These are phyloP conservation scores for Psophocarpus tetragonolobus DNA, from an alignment of 306 rosid species.

Conservation along the genomic window DNA sequence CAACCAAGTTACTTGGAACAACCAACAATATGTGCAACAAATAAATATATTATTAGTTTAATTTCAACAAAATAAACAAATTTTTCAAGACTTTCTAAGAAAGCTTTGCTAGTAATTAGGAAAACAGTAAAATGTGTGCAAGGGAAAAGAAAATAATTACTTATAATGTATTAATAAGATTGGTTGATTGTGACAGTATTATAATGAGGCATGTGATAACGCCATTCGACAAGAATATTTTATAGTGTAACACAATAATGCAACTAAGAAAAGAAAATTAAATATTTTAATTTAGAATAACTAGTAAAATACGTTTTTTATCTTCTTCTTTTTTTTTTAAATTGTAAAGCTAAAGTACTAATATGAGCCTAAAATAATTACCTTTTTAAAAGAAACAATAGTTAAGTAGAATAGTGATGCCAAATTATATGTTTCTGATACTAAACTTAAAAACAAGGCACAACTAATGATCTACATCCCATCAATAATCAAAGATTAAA, in stretches of 20 bases:
- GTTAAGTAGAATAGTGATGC: conserved; percentile 21
- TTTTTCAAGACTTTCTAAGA: not conserved
- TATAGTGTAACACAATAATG: conserved; percentile 5
- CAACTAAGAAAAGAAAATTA: conserved; percentile 1
- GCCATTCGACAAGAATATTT: not conserved
- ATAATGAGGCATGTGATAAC: not conserved
- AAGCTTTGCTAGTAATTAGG: not conserved
- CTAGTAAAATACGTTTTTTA: not conserved
- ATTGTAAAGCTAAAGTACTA: not conserved
- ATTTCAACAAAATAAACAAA: not conserved
- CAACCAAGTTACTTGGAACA: no score
- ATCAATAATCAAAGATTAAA: conserved; percentile 15
- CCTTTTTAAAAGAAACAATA: conserved; percentile 5
- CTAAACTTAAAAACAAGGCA: conserved; percentile 18
- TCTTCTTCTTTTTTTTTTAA: no score
- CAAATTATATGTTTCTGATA: conserved; percentile 31
- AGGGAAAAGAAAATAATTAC: not conserved
- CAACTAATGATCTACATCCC: not conserved
- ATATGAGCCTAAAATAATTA: conserved; percentile 10
- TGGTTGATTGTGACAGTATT: not conserved
- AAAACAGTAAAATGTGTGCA: not conserved
- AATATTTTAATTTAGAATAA: not conserved
- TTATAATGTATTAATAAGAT: not conserved
- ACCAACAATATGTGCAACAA: no score
- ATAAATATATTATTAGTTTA: no score